These are phyloP conservation scores for Rutstroemia sp. DNA, from an alignment of 2,329 filamentous ascomycete genomes.

Conservation along the genomic window DNA sequence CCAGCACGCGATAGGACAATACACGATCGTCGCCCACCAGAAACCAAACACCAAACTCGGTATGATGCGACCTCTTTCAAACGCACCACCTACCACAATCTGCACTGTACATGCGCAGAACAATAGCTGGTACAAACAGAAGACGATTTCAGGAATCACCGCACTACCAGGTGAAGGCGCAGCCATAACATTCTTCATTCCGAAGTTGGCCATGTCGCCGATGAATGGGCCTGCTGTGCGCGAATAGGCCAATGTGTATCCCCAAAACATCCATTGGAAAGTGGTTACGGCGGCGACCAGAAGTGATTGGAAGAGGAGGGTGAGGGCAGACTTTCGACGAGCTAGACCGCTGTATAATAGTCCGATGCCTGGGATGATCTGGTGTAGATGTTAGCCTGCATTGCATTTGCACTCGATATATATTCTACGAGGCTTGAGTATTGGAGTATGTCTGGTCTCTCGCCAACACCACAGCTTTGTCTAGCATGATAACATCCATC, in stretches of 20 bases:
- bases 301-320: conserved; percentile 55
- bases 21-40: conserved; percentile 58
- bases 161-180: conserved; percentile 52
- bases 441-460: too few species aligned
- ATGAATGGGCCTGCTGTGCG: conserved; percentile 54
- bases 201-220: conserved; percentile 54
- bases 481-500: too few species aligned
- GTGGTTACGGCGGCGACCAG: conserved; percentile 47
- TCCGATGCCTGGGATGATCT: conserved; percentile 58
- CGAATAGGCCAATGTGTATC: conserved; percentile 56
- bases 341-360: conserved; percentile 58
- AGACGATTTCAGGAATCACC: conserved; percentile 56
- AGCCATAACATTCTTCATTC: conserved; percentile 51
- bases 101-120: conserved; percentile 55
- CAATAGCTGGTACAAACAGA: conserved; percentile 58
- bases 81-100: conserved; percentile 58
- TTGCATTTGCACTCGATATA: too few species aligned
- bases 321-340: conserved; percentile 53
- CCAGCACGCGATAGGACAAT: conserved; percentile 57
- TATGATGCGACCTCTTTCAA: conserved; percentile 51
- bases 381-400: not conserved
- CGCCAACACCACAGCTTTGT: too few species aligned
- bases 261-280: conserved; percentile 58
- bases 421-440: not conserved
- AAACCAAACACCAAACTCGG: conserved; percentile 58